These are phyloP conservation scores for Fusarium chaquense DNA, from an alignment of 2,329 filamentous ascomycete species.

Conservation along the genomic window DNA sequence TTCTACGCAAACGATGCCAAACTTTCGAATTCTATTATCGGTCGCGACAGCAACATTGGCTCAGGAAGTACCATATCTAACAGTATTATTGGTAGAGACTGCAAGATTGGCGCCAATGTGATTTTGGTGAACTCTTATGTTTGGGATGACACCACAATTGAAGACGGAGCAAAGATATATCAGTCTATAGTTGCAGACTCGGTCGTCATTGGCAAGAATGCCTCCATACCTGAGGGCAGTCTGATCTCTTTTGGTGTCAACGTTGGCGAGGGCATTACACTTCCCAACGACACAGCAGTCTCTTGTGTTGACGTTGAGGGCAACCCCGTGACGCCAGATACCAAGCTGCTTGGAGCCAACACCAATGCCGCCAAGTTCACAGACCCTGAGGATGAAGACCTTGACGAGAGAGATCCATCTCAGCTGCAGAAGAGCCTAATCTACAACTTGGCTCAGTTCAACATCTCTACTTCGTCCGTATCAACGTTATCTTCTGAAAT, in stretches of 20 bases:
- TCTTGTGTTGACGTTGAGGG: constrained; percentile 55
- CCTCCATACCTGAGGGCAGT: constrained; percentile 76
- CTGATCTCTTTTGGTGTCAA: constrained; percentile 83
- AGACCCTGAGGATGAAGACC: constrained; percentile 62
- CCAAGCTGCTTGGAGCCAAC: constrained; percentile 60
- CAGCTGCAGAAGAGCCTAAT: constrained; percentile 67
- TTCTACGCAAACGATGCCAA: constrained; percentile 78
- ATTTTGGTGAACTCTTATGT: constrained; percentile 83
- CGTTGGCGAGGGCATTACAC: constrained; percentile 71
- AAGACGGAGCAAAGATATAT: constrained; percentile 77
- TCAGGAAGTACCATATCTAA: constrained; percentile 76
- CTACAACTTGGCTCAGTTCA: constrained; percentile 65
- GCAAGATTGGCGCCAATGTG: constrained; percentile 88
- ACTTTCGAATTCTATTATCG: constrained; percentile 79
- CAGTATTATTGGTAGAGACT: constrained; percentile 85
- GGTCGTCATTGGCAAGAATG: constrained; percentile 77
- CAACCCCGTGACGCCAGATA: constrained; percentile 56
- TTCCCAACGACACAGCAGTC: constrained; percentile 54
- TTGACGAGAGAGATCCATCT: constrained; percentile 63
- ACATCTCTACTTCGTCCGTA: constrained; percentile 66
- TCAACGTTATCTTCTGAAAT: constrained; percentile 74
- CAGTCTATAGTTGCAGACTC: constrained; percentile 82
- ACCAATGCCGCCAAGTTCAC: constrained; percentile 64
- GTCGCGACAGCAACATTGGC: constrained; percentile 80
- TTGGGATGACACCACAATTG: constrained; percentile 86